Percentiles rank a stretch among this genome's conserved stretches.
phyloP scores from a whole-genome alignment of 305 asterid genomes.

The Fraxinus baroniana region DNA sequence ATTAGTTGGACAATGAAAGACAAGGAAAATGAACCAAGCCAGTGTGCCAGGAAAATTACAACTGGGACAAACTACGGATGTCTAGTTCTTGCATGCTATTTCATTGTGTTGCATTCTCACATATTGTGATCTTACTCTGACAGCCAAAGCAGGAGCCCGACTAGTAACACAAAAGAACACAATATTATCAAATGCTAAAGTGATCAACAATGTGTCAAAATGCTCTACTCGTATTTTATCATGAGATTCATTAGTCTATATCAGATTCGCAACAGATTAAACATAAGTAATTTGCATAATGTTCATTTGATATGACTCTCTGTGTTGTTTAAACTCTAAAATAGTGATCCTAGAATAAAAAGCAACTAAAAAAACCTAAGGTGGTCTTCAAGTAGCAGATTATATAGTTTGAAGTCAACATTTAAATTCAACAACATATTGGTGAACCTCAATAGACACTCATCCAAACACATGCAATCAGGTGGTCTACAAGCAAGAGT shows the following conservation, averaged over 20 bases:
- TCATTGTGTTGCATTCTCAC: background rate
- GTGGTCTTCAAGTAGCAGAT: background rate
- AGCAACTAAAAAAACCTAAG: background rate
- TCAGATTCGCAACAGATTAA: background rate
- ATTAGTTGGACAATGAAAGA: background rate
- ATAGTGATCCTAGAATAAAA: background rate
- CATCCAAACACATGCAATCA: background rate
- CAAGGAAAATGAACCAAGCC: background rate
- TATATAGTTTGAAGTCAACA: background rate
- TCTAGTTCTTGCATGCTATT: background rate
- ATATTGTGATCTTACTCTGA: background rate
- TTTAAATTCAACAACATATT: background rate
- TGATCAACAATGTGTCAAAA: background rate
- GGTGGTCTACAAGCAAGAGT: slow-evolving; percentile 8
- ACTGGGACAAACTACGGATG: background rate
- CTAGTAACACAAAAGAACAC: background rate
- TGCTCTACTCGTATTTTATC: background rate
- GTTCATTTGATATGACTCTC: background rate
- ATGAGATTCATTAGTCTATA: background rate
- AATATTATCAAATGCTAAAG: background rate
- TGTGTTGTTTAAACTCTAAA: background rate
- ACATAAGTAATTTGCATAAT: background rate
- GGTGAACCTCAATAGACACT: background rate
- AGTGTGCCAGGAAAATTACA: background rate
- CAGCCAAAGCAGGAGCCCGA: background rate